Base-by-base conservation (phyloP, 371 early-diverging fungal species). In the Mucor sp. region DNA sequence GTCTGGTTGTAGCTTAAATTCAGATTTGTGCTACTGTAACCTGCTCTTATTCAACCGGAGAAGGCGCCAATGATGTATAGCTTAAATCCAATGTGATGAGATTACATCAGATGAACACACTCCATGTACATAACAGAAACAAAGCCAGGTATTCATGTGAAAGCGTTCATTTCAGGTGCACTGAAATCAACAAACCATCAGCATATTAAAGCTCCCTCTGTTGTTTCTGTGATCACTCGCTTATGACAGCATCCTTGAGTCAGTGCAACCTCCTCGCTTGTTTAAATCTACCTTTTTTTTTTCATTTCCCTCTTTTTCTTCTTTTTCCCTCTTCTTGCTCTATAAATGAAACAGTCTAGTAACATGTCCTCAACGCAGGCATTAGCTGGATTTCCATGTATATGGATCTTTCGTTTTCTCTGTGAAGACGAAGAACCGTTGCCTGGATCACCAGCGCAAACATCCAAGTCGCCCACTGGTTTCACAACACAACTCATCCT, bases 381-480 rank as follows among this genome's bases (percentile, higher is more conserved):
- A 44, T 43, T 63, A 17, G 15, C 57, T 28, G 70, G 65, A 9
- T 71, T 71, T 63, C 71, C 71, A 43, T 71, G 71, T 56, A 37
- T 71, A 25, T 58, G 70, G 50, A 70, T 70, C 25, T 70, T 70
- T 41, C 62, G 62, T 21, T 71, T 71, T 23, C 55, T 73, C 50
- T 73, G 73, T 48, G 73, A 73, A 41, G 73, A 73, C 32, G 74
- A 77, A 60, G 62, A 79, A 47, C 82, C 82, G 11, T 30, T 74
- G 23, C 83, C 81, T 19, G 83, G 83, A 9, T 75, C 79, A 11
- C 83, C 83, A 53, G 66, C 76, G 1, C 76, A 75, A 65, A 74
- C 67, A 53, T 68, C 83, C 0, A 83, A 83, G 68, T 74, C 74
- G 12, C 74, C 79, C 6, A 83, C 83, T 11, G 83, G 83, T 63